Evolutionary conservation across 140 eudicot genomes (phyloP), one percentile per base, ranked within the genome.

Genomic region (Oenanthe javanica): DNA sequence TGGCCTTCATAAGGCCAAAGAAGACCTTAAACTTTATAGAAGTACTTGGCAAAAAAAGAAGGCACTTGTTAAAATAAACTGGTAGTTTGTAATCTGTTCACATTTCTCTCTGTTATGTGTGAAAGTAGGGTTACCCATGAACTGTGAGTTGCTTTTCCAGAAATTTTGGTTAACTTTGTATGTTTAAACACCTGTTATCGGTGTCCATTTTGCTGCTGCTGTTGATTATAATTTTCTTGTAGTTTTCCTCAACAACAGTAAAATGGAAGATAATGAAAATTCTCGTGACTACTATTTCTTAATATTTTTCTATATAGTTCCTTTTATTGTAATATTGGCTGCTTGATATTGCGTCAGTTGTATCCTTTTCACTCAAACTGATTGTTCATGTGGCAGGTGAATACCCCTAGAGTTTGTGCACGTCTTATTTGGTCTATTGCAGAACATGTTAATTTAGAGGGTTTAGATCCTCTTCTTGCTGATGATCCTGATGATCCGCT

Each of bases 401-500:
- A 84, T 86, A 90, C 93, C 19, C 95, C 96, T 80, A 90, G 97
- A 89, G 88, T 94, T 63, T 87, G 89, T 77, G 96, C 97, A 4
- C 96, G 98, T 51, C 94, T 94, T 50, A 86, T 94, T 69, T 94
- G 98, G 98, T 93, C 98, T 75, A 89, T 94, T 75, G 82, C 96
- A 45, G 98, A 94, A 79, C 98, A 94, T 84, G 90, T 94, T 83
- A 92, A 94, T 84, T 78, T 94, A 78, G 97, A 94, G 81, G 97
- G 97, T 72, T 81, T 94, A 82, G 97, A 92, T 84, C 97, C 97
- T 36, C 96, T 92, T 81, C 88, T 92, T 79, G 92, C 96, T 59
- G 99, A 95, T 89, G 99, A 92, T 84, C 99, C 99, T 18, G 97
- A 95, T 66, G 99, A 95, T 76, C 91, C 95, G 10, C 87, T 95